These are phyloP conservation scores for Yamadazyma triangularis DNA, from an alignment of 1,139 yeast species.

Conservation along the genomic window DNA sequence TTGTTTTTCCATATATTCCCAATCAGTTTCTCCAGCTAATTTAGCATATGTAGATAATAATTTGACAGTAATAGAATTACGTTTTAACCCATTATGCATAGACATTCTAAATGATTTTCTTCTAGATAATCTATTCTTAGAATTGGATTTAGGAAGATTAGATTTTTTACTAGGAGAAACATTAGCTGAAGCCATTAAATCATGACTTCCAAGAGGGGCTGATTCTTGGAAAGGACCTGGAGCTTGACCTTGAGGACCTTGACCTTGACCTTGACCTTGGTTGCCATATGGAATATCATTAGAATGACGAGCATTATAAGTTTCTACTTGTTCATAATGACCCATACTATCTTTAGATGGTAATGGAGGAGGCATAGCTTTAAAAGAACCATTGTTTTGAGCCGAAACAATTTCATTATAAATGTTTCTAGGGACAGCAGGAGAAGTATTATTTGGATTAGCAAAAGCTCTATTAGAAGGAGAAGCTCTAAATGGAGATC, in stretches of 20 bases:
- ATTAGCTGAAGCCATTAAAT: slow-evolving; percentile 29
- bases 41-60: slow-evolving; percentile 68
- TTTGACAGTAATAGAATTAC: slow-evolving; percentile 69
- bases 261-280: background rate
- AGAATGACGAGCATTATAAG: slow-evolving; percentile 5
- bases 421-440: slow-evolving; percentile 42
- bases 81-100: slow-evolving; percentile 46
- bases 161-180: slow-evolving; percentile 21
- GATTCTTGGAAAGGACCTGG: too few species aligned
- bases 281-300: too few species aligned
- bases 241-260: background rate
- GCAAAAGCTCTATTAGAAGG: slow-evolving; percentile 7
- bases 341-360: slow-evolving; percentile 36
- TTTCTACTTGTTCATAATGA: slow-evolving; percentile 13
- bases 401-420: slow-evolving; percentile 45
- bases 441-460: slow-evolving; percentile 13
- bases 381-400: slow-evolving; percentile 25
- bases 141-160: too few species aligned
- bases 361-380: slow-evolving; percentile 35
- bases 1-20: slow-evolving; percentile 70
- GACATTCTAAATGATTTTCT: slow-evolving; percentile 40
- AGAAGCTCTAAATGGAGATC: too few species aligned
- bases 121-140: slow-evolving; percentile 33
- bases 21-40: slow-evolving; percentile 59
- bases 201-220: too few species aligned